A percentile compares a stretch with the other conserved stretches of the same genome.
Evolutionary conservation across 2,329 filamentous ascomycete genomes (phyloP).

Genomic region (Paraconiothyrium sp.): DNA sequence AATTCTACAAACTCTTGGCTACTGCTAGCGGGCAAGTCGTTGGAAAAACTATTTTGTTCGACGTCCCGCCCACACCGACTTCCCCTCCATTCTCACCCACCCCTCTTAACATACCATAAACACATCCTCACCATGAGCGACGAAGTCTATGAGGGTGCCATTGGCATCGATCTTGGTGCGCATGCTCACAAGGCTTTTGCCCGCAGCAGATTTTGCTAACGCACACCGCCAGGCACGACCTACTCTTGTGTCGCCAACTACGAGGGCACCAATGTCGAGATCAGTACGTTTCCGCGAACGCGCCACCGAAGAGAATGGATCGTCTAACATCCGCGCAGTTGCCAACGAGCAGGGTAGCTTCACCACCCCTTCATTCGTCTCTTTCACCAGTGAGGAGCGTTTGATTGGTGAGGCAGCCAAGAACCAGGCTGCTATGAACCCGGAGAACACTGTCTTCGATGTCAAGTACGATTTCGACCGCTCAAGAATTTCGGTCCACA

Average conservation of each 20-base stretch:
- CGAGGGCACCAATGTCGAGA: slow-evolving; percentile 99
- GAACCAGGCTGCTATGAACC: slow-evolving; percentile 99
- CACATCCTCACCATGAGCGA: slow-evolving; percentile 78
- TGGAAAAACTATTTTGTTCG: slow-evolving; percentile 22
- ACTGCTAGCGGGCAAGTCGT: neutral
- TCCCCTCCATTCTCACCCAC: slow-evolving; percentile 39
- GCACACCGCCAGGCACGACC: slow-evolving; percentile 79
- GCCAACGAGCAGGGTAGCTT: slow-evolving; percentile 99
- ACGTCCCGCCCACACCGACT: slow-evolving; percentile 27
- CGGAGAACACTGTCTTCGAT: slow-evolving; percentile 97
- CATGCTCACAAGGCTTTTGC: slow-evolving; percentile 23
- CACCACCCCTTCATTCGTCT: slow-evolving; percentile 98
- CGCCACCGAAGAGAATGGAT: slow-evolving; percentile 13
- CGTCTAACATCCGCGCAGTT: slow-evolving; percentile 61
- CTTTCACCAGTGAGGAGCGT: slow-evolving; percentile 98
- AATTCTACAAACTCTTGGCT: slow-evolving; percentile 5
- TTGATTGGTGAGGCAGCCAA: slow-evolving; percentile 99
- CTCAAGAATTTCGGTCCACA: slow-evolving; percentile 2
- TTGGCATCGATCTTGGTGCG: slow-evolving; percentile 99
- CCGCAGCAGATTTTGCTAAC: slow-evolving; percentile 44
- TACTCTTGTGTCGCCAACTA: slow-evolving; percentile 99
- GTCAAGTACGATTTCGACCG: slow-evolving; percentile 77
- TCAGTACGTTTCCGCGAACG: slow-evolving; percentile 70
- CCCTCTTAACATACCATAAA: slow-evolving; percentile 36
- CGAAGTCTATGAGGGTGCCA: slow-evolving; percentile 99